Evolutionary conservation across 176 grass and related monocot species (phyloP), one percentile per base, ranked within the genome.

Genomic region (Oryza australiensis): DNA sequence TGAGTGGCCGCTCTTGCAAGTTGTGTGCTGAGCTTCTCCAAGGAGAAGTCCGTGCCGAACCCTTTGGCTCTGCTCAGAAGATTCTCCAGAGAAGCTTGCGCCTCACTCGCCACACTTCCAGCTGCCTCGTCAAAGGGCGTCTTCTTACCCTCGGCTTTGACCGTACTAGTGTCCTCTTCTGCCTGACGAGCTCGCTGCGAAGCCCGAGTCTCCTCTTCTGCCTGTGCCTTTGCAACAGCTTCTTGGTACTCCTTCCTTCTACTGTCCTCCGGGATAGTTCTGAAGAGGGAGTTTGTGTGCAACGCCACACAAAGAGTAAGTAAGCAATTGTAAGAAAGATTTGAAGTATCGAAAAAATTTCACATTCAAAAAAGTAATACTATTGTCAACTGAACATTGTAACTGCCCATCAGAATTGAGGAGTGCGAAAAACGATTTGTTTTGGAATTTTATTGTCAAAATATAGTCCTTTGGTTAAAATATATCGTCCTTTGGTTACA

Each of bases 161-260:
- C n/a, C 73, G 81, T 89, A 81, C 70, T 88, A 10, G 72, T 40
- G 57, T 86, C 77, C 45, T 86, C 67, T 72, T 88, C 78, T 15
- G 83, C 86, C 12, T 90, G 73, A 1, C 27, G 62, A 71, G 83
- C 84, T 78, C 75, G 86, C 71, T 92, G 81, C 15, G 82, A 87
- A 37, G 87, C 76, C 1, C 78, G 72, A 26, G 70, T 74, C 68
- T 73, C 94, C 77, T 97, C 90, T 77, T 89, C 80, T 30, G 91
- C 92, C 53, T 83, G 59, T 23, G 90, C 92, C 59, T 97, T 92
- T 60, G 94, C 94, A 7, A 73, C 59, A 33, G 86, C 84, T 75
- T 92, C 88, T 77, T 94, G 73, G 43, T 97, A 97, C 34, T 74
- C 90, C 87, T 82, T 88, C 83, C 94, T 92, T 88, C 94, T 91